Base-by-base conservation (phyloP, 1,284 basidiomycete species). In the Ustilago tritici region DNA sequence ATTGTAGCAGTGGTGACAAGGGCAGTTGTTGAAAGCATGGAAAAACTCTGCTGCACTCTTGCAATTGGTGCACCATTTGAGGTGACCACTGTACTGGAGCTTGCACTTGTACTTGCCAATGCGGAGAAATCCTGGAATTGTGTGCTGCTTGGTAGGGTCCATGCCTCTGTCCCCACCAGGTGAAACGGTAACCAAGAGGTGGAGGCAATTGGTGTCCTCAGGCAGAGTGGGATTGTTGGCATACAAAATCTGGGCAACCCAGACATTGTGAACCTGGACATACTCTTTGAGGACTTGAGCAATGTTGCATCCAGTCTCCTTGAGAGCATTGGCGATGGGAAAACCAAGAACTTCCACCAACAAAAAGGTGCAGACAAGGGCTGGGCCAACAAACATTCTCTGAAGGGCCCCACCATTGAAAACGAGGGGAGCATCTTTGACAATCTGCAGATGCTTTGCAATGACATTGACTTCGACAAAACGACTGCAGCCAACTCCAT, bases 41-140 rank as follows among this genome's bases (percentile, higher is more conserved):
- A 35, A 34, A 46, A 19, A 10, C 19, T 31, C 9, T 28, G 34
- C 5, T 28, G 11, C 34, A 31, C 50, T 53, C 12, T n/a, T 32
- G 32, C 50, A 53, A 2, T 2, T 32, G 28, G 17, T 58, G 56
- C 56, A 58, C 56, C 56, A 58, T 3, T 43, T 11, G 2, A 35
- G 31, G 4, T 41, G 14, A 17, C 56, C 56, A 15, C 14, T 35
- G 31, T 59, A 50, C 12, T 59, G 8, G 4, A 59, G 3, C 41
- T 14, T 14, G 19, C 46, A 59, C 28, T 59, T n/a, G 1, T 19
- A 17, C 9, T 35, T 35, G 4, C n/a, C 46, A 15, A 59, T 8
- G 3, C 50, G 50, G 46, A 50, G 11, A 15, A 38, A 59, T 1
- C 57, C 47, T 3, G 57, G 57, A 14, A 59, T 59, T 0, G 46